phyloP scores from a whole-genome alignment of 1,284 basidiomycete species.

The Austroboletus novae-zelandiae region DNA sequence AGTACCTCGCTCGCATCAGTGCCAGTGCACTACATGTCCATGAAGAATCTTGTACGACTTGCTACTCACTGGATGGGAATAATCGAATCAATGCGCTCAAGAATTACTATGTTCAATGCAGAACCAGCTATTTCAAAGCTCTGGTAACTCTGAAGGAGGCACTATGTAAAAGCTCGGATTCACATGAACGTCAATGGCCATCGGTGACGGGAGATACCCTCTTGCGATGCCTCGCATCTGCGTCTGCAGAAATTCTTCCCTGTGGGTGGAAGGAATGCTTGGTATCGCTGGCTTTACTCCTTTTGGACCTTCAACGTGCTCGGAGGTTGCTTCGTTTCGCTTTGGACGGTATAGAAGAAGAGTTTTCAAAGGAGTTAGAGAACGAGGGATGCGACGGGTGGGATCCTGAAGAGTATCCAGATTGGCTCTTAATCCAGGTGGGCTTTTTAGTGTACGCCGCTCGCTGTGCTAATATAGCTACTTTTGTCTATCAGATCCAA shows the following conservation, averaged over 20 bases:
- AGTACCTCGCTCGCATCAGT: neutral
- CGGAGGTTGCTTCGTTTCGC: neutral
- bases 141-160: neutral
- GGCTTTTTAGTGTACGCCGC: neutral
- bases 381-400: neutral
- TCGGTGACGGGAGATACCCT: too few species aligned
- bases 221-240: constrained; percentile 23
- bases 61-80: neutral
- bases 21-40: neutral
- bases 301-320: too few species aligned
- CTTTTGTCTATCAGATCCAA: neutral
- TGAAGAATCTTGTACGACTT: accelerated
- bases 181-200: constrained; percentile 17
- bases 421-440: constrained; percentile 21
- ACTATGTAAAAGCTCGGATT: neutral
- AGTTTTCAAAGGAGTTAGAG: neutral
- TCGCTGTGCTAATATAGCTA: neutral
- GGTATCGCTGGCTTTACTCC: neutral
- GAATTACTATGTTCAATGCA: neutral
- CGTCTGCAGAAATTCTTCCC: neutral
- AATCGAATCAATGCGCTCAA: neutral
- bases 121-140: neutral
- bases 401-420: neutral
- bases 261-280: constrained; percentile 29
- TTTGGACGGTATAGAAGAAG: neutral